Evolutionary conservation across 1,139 yeast genomes (phyloP).

Genomic region (Geotrichum restrictum): DNA sequence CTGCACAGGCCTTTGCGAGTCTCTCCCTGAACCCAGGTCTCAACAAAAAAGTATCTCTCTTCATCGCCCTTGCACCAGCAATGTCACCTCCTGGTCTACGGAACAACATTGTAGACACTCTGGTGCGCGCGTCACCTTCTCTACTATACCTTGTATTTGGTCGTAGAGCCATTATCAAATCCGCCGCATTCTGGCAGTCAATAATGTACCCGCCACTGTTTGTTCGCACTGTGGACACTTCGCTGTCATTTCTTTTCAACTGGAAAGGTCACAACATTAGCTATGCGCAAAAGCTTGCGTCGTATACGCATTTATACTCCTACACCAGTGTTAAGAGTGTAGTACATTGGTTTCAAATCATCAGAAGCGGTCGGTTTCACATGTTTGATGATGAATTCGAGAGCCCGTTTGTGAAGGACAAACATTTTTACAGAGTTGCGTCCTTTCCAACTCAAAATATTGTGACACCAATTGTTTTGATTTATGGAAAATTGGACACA

Average conservation of each 20-base stretch:
- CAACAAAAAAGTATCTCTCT: constrained; percentile 62
- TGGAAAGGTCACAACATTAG: constrained; percentile 75
- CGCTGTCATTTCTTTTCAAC: constrained; percentile 64
- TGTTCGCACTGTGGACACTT: constrained; percentile 64
- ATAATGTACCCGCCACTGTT: constrained; percentile 82
- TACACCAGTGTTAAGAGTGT: constrained; percentile 88
- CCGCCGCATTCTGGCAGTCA: constrained; percentile 77
- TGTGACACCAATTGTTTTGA: constrained; percentile 62
- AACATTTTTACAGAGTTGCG: constrained; percentile 53
- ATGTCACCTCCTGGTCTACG: constrained; percentile 86
- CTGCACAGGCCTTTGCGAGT: constrained; percentile 86
- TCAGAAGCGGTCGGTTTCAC: constrained; percentile 73
- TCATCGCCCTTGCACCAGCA: constrained; percentile 88
- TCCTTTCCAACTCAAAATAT: constrained; percentile 66
- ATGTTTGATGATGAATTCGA: constrained; percentile 70
- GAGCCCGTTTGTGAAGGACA: constrained; percentile 34
- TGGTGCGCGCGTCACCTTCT: constrained; percentile 75
- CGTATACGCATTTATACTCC: constrained; percentile 81
- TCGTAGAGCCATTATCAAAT: constrained; percentile 63
- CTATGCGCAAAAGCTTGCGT: constrained; percentile 64
- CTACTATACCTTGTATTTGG: constrained; percentile 74
- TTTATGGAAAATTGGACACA: constrained; percentile 79
- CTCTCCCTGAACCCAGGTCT: constrained; percentile 65
- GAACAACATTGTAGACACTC: constrained; percentile 68
- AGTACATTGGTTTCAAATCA: constrained; percentile 96